Conservation (phyloP, 1,139 yeast genomes). For the Sugiyamaella novakii region DNA sequence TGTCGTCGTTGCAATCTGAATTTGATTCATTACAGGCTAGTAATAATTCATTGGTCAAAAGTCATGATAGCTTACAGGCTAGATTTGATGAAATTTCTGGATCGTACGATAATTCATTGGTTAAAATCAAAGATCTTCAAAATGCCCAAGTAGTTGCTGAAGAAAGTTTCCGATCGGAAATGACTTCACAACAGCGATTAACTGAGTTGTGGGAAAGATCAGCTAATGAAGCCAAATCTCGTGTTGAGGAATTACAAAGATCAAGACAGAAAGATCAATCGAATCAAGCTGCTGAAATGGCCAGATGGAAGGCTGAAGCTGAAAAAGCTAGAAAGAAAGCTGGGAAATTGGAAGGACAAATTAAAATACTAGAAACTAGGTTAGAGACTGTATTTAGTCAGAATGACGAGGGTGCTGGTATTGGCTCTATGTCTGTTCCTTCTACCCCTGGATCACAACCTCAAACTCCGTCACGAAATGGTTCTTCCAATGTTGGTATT, state of each 20-base stretch:
- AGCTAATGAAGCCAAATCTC: slow-evolving; percentile 35
- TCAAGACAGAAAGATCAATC: slow-evolving; percentile 44
- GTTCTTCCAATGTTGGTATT: slow-evolving; percentile 30
- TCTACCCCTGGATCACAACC: slow-evolving; percentile 23
- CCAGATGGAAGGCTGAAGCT: slow-evolving; percentile 38
- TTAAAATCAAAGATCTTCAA: slow-evolving; percentile 51
- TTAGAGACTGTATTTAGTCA: slow-evolving; percentile 35
- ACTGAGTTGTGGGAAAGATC: slow-evolving; percentile 61
- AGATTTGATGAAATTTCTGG: slow-evolving; percentile 45
- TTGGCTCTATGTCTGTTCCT: slow-evolving; percentile 17
- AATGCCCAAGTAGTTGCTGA: slow-evolving; percentile 52
- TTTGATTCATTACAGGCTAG: slow-evolving; percentile 43
- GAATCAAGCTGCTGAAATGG: slow-evolving; percentile 37
- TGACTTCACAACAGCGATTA: slow-evolving; percentile 64
- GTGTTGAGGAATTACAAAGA: slow-evolving; percentile 40
- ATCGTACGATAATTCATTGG: slow-evolving; percentile 45
- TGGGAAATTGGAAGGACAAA: slow-evolving; percentile 36
- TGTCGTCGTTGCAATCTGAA: slow-evolving; percentile 41
- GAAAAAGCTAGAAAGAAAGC: slow-evolving; percentile 37
- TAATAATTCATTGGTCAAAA: slow-evolving; percentile 40
- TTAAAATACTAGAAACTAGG: slow-evolving; percentile 38
- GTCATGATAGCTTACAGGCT: slow-evolving; percentile 35
- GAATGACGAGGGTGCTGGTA: slow-evolving; percentile 19
- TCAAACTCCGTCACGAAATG: slow-evolving; percentile 19
- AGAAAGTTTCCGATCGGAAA: slow-evolving; percentile 62